A percentile compares a stretch with the other conserved stretches of the same genome.
Conservation (phyloP, 805 yeast genomes). For the Saturnispora serradocipensis region DNA sequence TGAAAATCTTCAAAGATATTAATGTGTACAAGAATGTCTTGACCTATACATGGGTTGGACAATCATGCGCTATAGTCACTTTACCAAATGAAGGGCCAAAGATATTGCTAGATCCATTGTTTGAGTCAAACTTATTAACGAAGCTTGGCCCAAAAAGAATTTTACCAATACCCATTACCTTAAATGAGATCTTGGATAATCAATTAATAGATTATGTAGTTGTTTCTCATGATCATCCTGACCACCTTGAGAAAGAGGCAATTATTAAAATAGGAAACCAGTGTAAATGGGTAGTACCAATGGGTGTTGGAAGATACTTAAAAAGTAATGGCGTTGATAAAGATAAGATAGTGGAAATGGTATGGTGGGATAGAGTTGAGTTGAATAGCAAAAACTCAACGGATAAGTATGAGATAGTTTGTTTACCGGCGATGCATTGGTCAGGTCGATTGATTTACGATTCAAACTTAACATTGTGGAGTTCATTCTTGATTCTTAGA, state of each 20-base stretch:
- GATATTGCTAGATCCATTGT: constrained; percentile 79
- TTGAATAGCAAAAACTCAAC: constrained; percentile 16
- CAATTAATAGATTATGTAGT: constrained; percentile 63
- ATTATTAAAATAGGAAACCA: constrained; percentile 47
- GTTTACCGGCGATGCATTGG: constrained; percentile 97
- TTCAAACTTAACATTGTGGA: constrained; percentile 78
- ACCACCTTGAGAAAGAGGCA: constrained; percentile 69
- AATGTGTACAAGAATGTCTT: constrained; percentile 33
- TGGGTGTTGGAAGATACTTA: constrained; percentile 59
- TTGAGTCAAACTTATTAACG: constrained; percentile 54
- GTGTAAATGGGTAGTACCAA: constrained; percentile 79
- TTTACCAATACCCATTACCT: constrained; percentile 61
- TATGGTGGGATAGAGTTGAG: constrained; percentile 78
- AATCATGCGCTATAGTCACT: constrained; percentile 72
- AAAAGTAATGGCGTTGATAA: constrained; percentile 50
- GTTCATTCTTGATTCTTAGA: constrained; percentile 65
- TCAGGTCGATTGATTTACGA: constrained; percentile 79
- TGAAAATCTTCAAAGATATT: constrained; percentile 29
- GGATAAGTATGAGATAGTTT: constrained; percentile 66
- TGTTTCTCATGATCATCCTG: constrained; percentile 94
- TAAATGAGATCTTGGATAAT: constrained; percentile 38
- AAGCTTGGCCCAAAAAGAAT: constrained; percentile 76
- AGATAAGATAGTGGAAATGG: constrained; percentile 52
- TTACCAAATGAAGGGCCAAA: constrained; percentile 38
- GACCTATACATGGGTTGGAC: constrained; percentile 88